Evolutionary conservation across 2,329 filamentous ascomycete genomes (phyloP), one percentile per base, ranked within the genome.

Genomic region (Fusarium xyrophilum): DNA sequence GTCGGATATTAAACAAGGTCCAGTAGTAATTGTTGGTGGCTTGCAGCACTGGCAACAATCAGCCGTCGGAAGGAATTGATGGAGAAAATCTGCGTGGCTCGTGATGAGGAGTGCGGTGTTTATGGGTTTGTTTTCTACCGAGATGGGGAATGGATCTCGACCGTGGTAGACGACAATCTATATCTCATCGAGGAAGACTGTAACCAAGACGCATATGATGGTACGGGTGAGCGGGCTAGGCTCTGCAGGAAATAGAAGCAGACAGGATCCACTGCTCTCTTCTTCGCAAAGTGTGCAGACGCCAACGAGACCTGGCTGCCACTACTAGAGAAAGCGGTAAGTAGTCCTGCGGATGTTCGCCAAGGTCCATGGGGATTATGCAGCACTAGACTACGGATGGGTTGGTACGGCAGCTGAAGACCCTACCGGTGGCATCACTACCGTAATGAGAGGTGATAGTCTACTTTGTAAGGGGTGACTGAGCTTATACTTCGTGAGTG

Each of bases 61-160:
- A 35, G 91, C 91, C 1, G 82, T 96, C 71, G 89, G 75, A 65
- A 88, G n/a, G 3, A 48, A 17, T 14, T 48, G 13, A 35, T 48
- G 4, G n/a, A 48, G 35, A 48, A 33, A 9, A 21, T 48, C 19
- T 48, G 13, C 19, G 15, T 48, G 7, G 21, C 44, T 27, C 10
- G 6, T 19, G 17, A 44, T n/a, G 17, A 44, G 23, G 19, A 44
- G 8, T 44, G 10, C 48, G 93, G 93, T 9, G 93, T 96, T 4
- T 96, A 96, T 73, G 92, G 93, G 2, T 96, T 96, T 74, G 91
- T 96, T 46, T 96, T 96, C 75, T 91, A 91, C 76, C 83, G 92
- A 76, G 92, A 96, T 73, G 93, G 93, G 52, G 92, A 94, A 78
- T 97, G 93, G 93, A 91, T 95, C 56, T 93, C 93, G 71, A 93